Base-by-base conservation (phyloP, 495 filamentous ascomycete genomes). In the Tuber melanosporum region DNA sequence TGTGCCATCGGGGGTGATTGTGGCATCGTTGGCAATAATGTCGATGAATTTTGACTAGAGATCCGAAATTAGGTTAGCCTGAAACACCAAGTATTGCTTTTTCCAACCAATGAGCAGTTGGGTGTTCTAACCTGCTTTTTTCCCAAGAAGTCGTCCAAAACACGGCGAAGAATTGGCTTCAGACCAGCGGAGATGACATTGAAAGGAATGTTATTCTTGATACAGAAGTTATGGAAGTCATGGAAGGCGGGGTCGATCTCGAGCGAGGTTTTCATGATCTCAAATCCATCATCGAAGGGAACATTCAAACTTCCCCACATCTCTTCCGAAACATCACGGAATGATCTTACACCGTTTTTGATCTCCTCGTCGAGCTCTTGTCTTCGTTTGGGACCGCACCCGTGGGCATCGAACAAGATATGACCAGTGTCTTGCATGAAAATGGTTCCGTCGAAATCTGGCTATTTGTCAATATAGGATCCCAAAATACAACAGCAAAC, bases 371-470 rank as follows among this genome's bases (percentile, higher is more conserved):
- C 91, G 41, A 92, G 88, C 66, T 87, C 83, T 72, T 88, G 81
- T 42, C 90, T 87, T 57, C 86, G 87, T 44, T 86, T 82, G 8
- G 84, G 83, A 74, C 91, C 91, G 84, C 91, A 92, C 75, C 91
- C 91, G 76, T 90, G 87, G 79, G 85, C 84, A 81, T 92, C 90
- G 84, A 92, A 91, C 62, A 93, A 87, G 82, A 92, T 88, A 83
- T 92, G 91, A 70, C 91, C 91, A 20, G 90, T 92, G 76, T 92
- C 91, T 88, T 93, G 90, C 87, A 92, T 90, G 86, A 91, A 92
- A 80, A 93, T 93, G 49, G 91, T 92, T 78, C 91, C 91, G 81
- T 93, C 91, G 80, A 92, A 93, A 84, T 93, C 91, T 91, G 43
- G 26, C 75, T 57, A 17, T 49, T 62, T 71, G 43, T 81, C 74